Evolutionary conservation across 345 rosid genomes (phyloP), one percentile per base, ranked within the genome.

Genomic region (Combretum micranthum): DNA sequence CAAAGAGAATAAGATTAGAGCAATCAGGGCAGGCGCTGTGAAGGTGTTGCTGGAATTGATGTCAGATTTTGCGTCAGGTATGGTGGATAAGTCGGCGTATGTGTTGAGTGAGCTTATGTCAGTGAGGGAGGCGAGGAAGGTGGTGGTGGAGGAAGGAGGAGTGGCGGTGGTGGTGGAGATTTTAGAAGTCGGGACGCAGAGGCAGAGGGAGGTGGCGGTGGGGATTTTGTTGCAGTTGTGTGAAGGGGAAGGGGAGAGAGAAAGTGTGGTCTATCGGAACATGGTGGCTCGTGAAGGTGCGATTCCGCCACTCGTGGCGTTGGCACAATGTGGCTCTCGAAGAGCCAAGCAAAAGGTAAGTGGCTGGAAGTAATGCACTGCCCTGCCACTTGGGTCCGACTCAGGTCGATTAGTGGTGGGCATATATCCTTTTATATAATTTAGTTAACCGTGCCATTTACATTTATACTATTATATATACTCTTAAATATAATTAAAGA

Each of bases 241-340:
- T 71, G 67, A 89, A 52, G 39, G 9, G 6, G 39, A 32, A 32
- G 39, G 39, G 39, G 39, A 32, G 39, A 32, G 8, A 32, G 75
- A 72, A 66, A 89, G 81, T 72, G 70, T 91, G 51, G 89, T 80
- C 80, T 89, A 84, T 66, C 89, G 99, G 69, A 77, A 77, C 53
- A 67, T 93, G 68, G 94, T 93, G 67, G 79, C 89, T 71, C 94
- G 87, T 79, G 99, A 89, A 79, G 99, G 99, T 15, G 97, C 90
- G 16, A 84, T 89, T 62, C 94, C 97, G 72, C 97, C 99, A 45
- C 87, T 93, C 66, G 97, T 93, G 59, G 89, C 88, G 32, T 78
- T 93, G 79, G 89, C 92, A 19, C 97, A 85, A 64, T 83, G 88
- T 17, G 99, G 99, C 69, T 85, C 96, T 17, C 89, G 83, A 56